A percentile compares a stretch with the other conserved stretches of the same genome.
Conservation (phyloP, 2,329 filamentous ascomycete genomes). For the Plectosphaerella plurivora region DNA sequence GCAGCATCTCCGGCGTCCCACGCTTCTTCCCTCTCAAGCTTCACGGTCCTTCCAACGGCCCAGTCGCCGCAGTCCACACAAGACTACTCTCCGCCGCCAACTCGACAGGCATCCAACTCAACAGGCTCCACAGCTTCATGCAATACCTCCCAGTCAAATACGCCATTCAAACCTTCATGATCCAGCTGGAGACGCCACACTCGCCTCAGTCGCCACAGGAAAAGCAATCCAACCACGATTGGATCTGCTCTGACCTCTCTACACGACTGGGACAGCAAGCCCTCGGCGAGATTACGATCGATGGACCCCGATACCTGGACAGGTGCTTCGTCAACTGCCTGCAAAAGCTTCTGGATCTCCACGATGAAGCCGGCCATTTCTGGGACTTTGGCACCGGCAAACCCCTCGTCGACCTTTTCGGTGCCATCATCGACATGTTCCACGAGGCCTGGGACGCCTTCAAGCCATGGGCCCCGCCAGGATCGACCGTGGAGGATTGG, state of each 20-base stretch:
- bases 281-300: not conserved
- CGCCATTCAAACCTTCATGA: constrained; percentile 6
- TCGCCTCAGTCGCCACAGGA: not conserved
- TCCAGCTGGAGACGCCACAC: constrained; percentile 4
- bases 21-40: not conserved
- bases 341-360: not conserved
- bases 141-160: constrained; percentile 5
- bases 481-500: not conserved
- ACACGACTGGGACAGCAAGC: too few species aligned
- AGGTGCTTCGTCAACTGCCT: not conserved
- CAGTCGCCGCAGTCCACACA: constrained; percentile 1
- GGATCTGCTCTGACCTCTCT: not conserved
- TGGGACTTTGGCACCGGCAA: not conserved
- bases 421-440: not conserved
- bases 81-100: constrained; percentile 3
- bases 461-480: not conserved
- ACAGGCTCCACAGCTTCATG: constrained; percentile 8
- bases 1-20: not conserved
- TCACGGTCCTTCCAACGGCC: not conserved
- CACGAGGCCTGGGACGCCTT: not conserved
- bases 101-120: not conserved
- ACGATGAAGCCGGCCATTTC: not conserved
- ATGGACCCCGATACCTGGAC: not conserved
- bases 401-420: not conserved
- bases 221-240: not conserved